Percentiles rank a stretch among this genome's conserved stretches.
Conservation (phyloP, 2,329 filamentous ascomycete genomes). For the Chrysosphaeria jannelii region DNA sequence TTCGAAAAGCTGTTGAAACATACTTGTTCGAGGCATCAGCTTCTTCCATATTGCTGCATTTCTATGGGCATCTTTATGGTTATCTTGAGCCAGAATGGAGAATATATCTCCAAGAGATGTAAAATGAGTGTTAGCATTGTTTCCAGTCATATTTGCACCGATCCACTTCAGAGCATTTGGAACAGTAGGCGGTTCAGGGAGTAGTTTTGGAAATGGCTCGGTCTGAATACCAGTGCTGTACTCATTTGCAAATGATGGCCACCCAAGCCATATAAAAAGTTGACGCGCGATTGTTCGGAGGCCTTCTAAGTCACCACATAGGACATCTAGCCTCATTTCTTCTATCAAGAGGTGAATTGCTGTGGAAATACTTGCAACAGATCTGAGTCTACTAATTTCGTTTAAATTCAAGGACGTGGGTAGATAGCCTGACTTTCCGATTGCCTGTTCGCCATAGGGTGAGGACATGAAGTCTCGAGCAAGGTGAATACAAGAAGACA, state of each 20-base stretch:
- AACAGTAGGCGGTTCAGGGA: slow-evolving; percentile 8
- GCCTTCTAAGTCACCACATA: slow-evolving; percentile 16
- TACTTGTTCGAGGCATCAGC: slow-evolving; percentile 33
- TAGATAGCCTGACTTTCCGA: slow-evolving; percentile 26
- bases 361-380: slow-evolving; percentile 37
- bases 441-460: slow-evolving; percentile 20
- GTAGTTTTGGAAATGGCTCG: slow-evolving; percentile 1
- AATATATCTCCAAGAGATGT: slow-evolving; percentile 16
- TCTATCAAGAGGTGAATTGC: slow-evolving; percentile 68
- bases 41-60: slow-evolving; percentile 13
- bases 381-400: slow-evolving; percentile 24
- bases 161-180: slow-evolving; percentile 21
- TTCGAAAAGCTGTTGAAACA: slow-evolving; percentile 37
- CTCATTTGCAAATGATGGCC: slow-evolving; percentile 19
- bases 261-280: slow-evolving; percentile 54
- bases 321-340: slow-evolving; percentile 54
- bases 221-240: too few relatives aligned
- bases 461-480: slow-evolving; percentile 36
- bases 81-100: slow-evolving; percentile 10
- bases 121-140: slow-evolving; percentile 10
- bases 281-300: slow-evolving; percentile 54
- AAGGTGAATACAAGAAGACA: too few relatives aligned
- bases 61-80: slow-evolving; percentile 9
- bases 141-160: slow-evolving; percentile 14
- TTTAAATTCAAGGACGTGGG: slow-evolving; percentile 25